Base-by-base conservation (phyloP, 176 grass and related monocot species). In the Elymus sibiricus region DNA sequence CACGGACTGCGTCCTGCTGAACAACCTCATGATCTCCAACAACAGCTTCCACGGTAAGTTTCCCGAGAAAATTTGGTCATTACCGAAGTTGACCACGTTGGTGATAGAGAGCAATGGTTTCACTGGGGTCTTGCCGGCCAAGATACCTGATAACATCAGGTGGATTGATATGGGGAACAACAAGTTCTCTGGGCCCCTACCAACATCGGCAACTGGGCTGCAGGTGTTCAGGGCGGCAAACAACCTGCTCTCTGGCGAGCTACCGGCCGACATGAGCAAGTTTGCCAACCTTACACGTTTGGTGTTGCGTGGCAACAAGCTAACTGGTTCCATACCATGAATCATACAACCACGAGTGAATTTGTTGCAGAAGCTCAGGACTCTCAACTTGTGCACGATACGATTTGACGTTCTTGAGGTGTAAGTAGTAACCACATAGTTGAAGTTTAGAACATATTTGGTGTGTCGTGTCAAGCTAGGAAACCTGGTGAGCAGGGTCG, bases 21-120 rank as follows among this genome's bases (percentile, higher is more conserved):
- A 9, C 9, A 17, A n/a, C 25, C 46, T 92, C 11, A 87, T 1
- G 56, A 84, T 42, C 40, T 42, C 40, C 26, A 87, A 72, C 43
- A 92, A 92, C 56, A 29, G 11, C 62, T 87, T 92, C 67, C 80
- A 11, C n/a, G 87, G 87, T 5, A 59, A 73, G n/a, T 77, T 90
- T 14, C 87, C 87, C 37, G 5, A 13, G 56, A 73, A 39, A 10
- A 69, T 89, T 27, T 86, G 87, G 87, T 67, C 62, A 14, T 2
- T 49, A 0, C 0, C 13, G 4, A 55, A 59, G 26, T 63, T 93
- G 29, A 64, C 2, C 11, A 24, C 0, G 1, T 21, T 93, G 11
- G 6, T 26, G 12, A 87, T 93, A 58, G 7, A 85, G 4, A 59
- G 78, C 29, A 93, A 90, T 5, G 15, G 9, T 64, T 82, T 90